These are phyloP conservation scores for Triadica sebifera DNA, from an alignment of 345 rosid genomes.

Conservation along the genomic window DNA sequence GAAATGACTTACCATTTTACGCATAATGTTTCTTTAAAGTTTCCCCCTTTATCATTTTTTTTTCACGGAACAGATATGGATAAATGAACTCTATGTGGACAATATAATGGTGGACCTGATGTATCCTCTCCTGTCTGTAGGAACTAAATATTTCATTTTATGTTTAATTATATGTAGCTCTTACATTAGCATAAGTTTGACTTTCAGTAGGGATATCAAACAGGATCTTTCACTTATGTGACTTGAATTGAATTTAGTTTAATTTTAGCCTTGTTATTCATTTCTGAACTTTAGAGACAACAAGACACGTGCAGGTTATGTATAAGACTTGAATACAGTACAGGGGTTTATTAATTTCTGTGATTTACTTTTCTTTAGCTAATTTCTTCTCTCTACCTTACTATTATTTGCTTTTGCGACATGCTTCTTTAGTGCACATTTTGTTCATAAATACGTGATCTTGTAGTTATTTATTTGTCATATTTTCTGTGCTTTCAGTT, in stretches of 20 bases:
- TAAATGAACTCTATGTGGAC: constrained; percentile 47
- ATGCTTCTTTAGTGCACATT: neutral
- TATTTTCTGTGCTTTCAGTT: neutral
- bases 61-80: constrained; percentile 41
- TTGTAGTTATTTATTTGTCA: neutral
- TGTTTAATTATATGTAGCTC: constrained; percentile 47
- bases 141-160: constrained; percentile 44
- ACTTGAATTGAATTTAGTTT: constrained; percentile 21
- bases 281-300: constrained; percentile 5
- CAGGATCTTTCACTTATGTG: constrained; percentile 18
- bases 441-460: neutral
- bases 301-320: constrained; percentile 18
- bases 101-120: constrained; percentile 41
- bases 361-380: neutral
- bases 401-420: neutral
- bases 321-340: constrained; percentile 12
- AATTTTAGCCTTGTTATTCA: constrained; percentile 19
- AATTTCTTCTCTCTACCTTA: neutral
- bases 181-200: constrained; percentile 27
- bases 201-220: constrained; percentile 22
- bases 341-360: neutral
- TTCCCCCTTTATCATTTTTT: constrained; percentile 21
- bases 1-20: constrained; percentile 26
- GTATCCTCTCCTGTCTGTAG: constrained; percentile 52
- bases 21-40: constrained; percentile 31